phyloP scores from a whole-genome alignment of 139 green algal species.

The Picochlorum sp. region DNA sequence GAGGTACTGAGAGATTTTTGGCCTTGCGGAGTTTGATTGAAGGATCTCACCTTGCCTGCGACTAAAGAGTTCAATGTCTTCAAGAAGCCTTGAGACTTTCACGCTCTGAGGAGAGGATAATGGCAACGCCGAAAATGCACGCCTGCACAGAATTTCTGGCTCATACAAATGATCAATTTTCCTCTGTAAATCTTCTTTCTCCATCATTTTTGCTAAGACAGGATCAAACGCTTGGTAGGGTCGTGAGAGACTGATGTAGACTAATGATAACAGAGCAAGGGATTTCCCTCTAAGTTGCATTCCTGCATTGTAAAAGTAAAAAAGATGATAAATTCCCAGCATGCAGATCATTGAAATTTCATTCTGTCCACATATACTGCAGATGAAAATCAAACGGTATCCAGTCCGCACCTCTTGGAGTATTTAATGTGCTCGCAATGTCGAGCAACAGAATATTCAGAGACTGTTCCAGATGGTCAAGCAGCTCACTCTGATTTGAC shows the following conservation, averaged over 20 bases:
- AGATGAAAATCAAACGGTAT: no score
- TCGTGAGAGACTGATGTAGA: background rate
- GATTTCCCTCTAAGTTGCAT: background rate
- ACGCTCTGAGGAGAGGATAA: background rate
- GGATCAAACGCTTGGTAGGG: conserved; percentile 3
- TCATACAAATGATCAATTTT: background rate
- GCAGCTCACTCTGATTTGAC: no score
- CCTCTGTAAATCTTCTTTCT: conserved; percentile 10
- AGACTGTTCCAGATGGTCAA: no score
- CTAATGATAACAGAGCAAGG: background rate
- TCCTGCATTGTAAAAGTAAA: background rate
- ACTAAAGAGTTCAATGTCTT: background rate
- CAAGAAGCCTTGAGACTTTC: background rate
- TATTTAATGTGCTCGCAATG: no score
- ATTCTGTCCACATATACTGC: no score
- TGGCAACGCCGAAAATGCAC: background rate
- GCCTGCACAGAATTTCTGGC: background rate
- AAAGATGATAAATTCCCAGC: no score
- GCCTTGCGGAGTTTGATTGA: background rate
- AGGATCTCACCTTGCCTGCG: background rate
- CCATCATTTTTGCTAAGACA: conserved; percentile 4
- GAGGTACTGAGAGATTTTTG: background rate
- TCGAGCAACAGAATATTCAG: no score
- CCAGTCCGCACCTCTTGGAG: no score
- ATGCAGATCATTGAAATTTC: no score